Percentiles rank a stretch among this genome's conserved stretches.
phyloP scores from a whole-genome alignment of 1,284 basidiomycete species.

The Sphaerobolus stellatus region DNA sequence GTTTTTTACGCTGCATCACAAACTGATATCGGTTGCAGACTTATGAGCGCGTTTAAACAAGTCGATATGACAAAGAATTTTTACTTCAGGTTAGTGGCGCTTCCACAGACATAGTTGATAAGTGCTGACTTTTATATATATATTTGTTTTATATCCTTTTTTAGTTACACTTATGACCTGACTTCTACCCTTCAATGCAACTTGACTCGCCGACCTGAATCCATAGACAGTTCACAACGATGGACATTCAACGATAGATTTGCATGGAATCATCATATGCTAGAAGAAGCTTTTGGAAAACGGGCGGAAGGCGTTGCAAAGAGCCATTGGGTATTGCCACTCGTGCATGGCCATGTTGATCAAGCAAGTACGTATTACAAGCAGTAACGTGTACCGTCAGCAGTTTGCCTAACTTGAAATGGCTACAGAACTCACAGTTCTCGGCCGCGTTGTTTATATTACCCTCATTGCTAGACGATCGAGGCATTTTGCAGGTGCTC shows the following conservation, averaged over 20 bases:
- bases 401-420: constrained; percentile 3
- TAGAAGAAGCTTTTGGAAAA: constrained; percentile 63
- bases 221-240: constrained; percentile 34
- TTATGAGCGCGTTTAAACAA: constrained; percentile 93
- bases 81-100: constrained; percentile 80
- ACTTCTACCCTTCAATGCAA: constrained; percentile 95
- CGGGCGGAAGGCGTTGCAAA: constrained; percentile 45
- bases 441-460: constrained; percentile 89
- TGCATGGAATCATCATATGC: constrained; percentile 94
- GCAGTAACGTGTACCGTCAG: neutral
- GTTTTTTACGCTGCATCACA: constrained; percentile 1
- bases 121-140: constrained; percentile 1
- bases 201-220: constrained; percentile 55
- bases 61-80: constrained; percentile 99
- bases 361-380: constrained; percentile 81
- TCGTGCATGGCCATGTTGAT: constrained; percentile 96
- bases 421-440: constrained; percentile 78
- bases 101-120: neutral
- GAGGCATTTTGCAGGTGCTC: constrained; percentile 92
- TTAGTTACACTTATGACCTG: constrained; percentile 93
- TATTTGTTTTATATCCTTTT: constrained; percentile 10
- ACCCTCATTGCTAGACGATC: constrained; percentile 94
- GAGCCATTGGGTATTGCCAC: constrained; percentile 85
- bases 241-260: constrained; percentile 86
- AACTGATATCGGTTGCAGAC: constrained; percentile 31